Evolutionary conservation across 140 eudicot species (phyloP).

Genomic region (Senecio squalidus): DNA sequence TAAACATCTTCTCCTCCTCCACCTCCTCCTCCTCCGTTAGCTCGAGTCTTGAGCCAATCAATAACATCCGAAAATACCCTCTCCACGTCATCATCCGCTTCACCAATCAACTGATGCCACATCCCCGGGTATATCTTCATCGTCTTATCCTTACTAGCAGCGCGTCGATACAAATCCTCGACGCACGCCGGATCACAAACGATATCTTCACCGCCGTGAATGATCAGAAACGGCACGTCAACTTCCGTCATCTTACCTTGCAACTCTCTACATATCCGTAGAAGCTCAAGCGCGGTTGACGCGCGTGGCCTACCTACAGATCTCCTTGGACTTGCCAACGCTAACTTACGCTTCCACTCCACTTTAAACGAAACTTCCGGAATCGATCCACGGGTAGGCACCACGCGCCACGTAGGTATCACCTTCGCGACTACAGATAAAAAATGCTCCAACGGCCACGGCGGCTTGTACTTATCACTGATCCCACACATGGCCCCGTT

Average conservation of each 20-base stretch:
- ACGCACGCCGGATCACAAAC: conserved; percentile 91
- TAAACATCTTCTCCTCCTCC: no score
- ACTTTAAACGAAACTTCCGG: conserved; percentile 72
- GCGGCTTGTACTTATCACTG: conserved; percentile 89
- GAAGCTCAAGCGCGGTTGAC: conserved; percentile 84
- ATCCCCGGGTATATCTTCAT: conserved; percentile 72
- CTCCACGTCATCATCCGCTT: conserved; percentile 74
- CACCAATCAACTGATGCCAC: conserved; percentile 95
- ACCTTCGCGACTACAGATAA: conserved; percentile 54
- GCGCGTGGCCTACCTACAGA: conserved; percentile 63
- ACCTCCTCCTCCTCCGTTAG: no score
- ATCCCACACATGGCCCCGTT: conserved; percentile 99
- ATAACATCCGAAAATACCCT: conserved; percentile 73
- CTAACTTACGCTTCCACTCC: conserved; percentile 89
- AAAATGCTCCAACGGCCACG: conserved; percentile 94
- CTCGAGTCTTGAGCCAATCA: conserved; percentile 68
- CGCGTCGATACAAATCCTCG: conserved; percentile 69
- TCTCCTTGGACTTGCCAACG: conserved; percentile 77
- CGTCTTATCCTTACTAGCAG: conserved; percentile 84
- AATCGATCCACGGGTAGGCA: conserved; percentile 85
- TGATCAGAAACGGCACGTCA: conserved; percentile 60
- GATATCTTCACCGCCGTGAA: conserved; percentile 71
- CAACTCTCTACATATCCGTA: conserved; percentile 74
- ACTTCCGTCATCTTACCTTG: conserved; percentile 60
- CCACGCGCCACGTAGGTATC: conserved; percentile 84